phyloP scores from a whole-genome alignment of 129 eudicot genomes.

The Flaveria sonorensis region DNA sequence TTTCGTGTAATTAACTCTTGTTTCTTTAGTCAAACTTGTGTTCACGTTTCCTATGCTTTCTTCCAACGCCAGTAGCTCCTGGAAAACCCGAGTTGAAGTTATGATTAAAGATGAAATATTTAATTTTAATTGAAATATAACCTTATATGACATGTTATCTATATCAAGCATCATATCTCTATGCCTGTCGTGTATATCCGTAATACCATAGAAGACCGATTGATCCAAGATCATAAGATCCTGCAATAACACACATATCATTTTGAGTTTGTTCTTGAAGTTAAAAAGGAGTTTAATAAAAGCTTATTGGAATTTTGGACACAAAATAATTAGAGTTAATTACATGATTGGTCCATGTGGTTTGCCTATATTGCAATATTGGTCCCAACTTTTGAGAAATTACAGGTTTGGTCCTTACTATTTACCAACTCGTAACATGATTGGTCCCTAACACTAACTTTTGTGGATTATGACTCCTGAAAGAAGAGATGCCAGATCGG shows the following conservation, averaged over 20 bases:
- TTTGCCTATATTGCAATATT: no score
- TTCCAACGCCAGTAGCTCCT: conserved; percentile 87
- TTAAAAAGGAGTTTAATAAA: no score
- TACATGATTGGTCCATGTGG: no score
- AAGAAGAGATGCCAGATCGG: no score
- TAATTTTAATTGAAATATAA: neutral
- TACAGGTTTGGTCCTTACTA: no score
- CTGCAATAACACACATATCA: conserved; percentile 34
- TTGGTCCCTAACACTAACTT: no score
- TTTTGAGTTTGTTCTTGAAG: neutral
- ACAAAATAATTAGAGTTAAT: no score
- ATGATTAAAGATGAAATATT: neutral
- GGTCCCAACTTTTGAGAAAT: no score
- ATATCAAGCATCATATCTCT: conserved; percentile 92
- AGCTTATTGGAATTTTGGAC: no score
- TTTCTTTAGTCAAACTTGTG: conserved; percentile 72
- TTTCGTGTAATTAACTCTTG: no score
- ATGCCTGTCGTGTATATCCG: conserved; percentile 72
- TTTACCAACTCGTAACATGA: no score
- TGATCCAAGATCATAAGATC: conserved; percentile 87
- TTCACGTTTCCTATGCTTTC: conserved; percentile 84
- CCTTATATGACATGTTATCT: conserved; percentile 97
- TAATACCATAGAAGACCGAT: conserved; percentile 70
- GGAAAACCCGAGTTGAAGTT: conserved; percentile 2
- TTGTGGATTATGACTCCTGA: no score